Evolutionary conservation across 306 rosid species (phyloP).

Genomic region (Pyrus communis): DNA sequence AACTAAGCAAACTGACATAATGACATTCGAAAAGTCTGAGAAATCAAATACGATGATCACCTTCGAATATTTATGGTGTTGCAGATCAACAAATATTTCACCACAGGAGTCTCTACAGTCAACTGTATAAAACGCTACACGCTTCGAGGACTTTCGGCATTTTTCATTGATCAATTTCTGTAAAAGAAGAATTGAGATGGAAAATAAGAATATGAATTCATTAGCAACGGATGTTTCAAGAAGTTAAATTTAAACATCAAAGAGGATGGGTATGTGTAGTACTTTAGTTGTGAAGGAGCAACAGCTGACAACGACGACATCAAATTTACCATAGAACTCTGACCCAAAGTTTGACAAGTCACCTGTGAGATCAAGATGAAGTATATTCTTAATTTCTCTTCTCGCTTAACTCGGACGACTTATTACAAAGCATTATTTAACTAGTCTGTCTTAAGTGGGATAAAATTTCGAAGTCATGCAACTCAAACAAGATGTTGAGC

Average conservation of each 20-base stretch:
- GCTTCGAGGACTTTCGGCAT: conserved; percentile 73
- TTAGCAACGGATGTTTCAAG: background rate
- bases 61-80: conserved; percentile 69
- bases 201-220: background rate
- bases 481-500: background rate
- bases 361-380: conserved; percentile 36
- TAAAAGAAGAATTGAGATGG: conserved; percentile 13
- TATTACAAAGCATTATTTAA: background rate
- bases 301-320: conserved; percentile 72
- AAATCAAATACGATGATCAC: conserved; percentile 19
- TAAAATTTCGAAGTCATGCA: background rate
- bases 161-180: conserved; percentile 74
- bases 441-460: background rate
- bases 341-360: conserved; percentile 55
- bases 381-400: background rate
- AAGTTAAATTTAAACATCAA: background rate
- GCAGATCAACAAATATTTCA: conserved; percentile 91
- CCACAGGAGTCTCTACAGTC: conserved; percentile 94
- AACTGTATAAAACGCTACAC: conserved; percentile 73
- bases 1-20: background rate
- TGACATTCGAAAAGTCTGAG: background rate
- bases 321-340: conserved; percentile 67
- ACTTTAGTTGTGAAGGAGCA: conserved; percentile 77
- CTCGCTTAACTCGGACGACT: background rate
- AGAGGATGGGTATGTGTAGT: conserved; percentile 4